Evolutionary conservation across 202 grass and related monocot genomes (phyloP).

Genomic region (Tripidium arundinaceum): DNA sequence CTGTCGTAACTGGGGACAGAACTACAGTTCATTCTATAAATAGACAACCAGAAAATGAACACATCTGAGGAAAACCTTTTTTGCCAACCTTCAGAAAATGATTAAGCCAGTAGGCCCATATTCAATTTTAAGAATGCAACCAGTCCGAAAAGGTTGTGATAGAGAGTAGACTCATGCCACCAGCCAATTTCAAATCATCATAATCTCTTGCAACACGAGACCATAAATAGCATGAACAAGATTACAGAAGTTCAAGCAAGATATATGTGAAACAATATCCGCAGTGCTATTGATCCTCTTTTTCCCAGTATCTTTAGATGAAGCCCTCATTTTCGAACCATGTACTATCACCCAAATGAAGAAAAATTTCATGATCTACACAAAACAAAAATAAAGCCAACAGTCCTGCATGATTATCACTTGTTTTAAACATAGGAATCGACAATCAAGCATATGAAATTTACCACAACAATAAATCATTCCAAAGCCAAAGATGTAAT

Average conservation of each 20-base stretch:
- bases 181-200: too few relatives aligned
- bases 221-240: neutral
- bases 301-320: neutral
- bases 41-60: neutral
- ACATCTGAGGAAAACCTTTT: neutral
- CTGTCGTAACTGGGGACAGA: neutral
- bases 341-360: neutral
- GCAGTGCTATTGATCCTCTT: neutral
- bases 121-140: neutral
- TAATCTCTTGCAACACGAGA: neutral
- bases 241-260: neutral
- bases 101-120: neutral
- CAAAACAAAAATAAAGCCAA: too few relatives aligned
- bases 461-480: neutral
- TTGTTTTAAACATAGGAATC: neutral
- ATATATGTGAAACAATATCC: neutral
- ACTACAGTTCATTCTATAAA: neutral
- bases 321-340: neutral
- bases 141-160: neutral
- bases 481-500: neutral
- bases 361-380: neutral
- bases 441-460: neutral
- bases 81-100: neutral
- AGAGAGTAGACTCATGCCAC: too few relatives aligned
- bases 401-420: too few relatives aligned